Evolutionary conservation across 1,284 basidiomycete genomes (phyloP), one percentile per base, ranked within the genome.

Genomic region (Puccinia hordei): DNA sequence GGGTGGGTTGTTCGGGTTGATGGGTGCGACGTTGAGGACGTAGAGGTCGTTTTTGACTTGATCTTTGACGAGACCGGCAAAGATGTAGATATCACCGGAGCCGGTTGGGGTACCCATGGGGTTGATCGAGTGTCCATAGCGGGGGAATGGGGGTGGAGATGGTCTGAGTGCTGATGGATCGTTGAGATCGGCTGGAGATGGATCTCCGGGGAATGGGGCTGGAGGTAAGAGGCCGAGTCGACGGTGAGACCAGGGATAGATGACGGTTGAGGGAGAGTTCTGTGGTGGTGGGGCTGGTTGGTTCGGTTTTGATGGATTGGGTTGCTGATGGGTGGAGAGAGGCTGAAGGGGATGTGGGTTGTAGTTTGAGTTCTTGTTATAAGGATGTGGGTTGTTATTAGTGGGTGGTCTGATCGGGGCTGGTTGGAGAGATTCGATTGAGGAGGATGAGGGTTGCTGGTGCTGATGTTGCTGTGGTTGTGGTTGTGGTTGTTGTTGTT

Each of bases 71-170:
- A 99, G 91, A 82, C 97, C 97, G 83, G 97, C 97, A 84, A 99
- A 99, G 81, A 99, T 89, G 86, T 95, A 95, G 82, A 99, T 90
- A 84, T 99, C 95, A 33, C 96, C 96, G 9, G 88, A 90, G 33
- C 65, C 71, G 66, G 82, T 83, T 24, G 90, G 85, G 15, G 92
- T 92, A 2, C 86, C 84, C 65, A 90, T 90, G 17, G 93, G 90
- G 30, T 97, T 96, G n/a, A 98, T 90, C 2, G 95, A 93, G 84
- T 98, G 94, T 15, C 97, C 97, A 85, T 99, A 99, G 77, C 97
- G 91, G 19, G 97, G 97, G 86, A 99, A 99, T 0, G 97, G 97
- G 30, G 86, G 85, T 5, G 86, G 85, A 19, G 85, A 86, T 38
- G 84, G 81, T 53, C 85, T 73, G 38, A 79, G 69, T 0, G 91